Base-by-base conservation (phyloP, 169 alveolate genomes). In the Toxoplasma gondii region DNA sequence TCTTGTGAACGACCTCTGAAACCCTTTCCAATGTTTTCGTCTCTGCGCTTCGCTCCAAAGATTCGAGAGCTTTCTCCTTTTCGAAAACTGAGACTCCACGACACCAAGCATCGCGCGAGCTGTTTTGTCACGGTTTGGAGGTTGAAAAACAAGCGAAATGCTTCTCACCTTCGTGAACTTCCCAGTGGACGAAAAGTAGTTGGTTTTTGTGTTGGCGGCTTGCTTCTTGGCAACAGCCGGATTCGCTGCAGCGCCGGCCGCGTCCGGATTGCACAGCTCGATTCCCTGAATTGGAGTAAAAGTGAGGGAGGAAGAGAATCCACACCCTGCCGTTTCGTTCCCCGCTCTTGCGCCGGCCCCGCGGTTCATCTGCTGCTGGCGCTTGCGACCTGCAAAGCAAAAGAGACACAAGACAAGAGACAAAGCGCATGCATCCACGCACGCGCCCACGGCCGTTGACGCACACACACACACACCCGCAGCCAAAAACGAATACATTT, bases 291-390 rank as follows among this genome's bases (percentile, higher is more conserved):
- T 49, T 12, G 93, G 93, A 34, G 93, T 90, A 74, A 90, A 90
- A 53, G 88, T 69, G 45, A 90, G 88, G 31, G 88, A 90, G 16
- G 93, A 90, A 16, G 88, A 64, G 45, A 90, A 88, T 44, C 92
- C 92, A 83, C 83, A 43, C 38, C 83, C 54, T 45, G 80, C 69
- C 22, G 88, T 82, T 34, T 44, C 82, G 5, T 78, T 69, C 29
- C 69, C 69, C 2, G 44, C 91, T 2, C 53, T 19, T 1, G 83
- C 39, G 31, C 34, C 64, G 4, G 45, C 91, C 16, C 92, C 92
- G 83, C 82, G 92, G 27, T 31, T 74, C 92, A 88, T 67, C 92
- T 88, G 92, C 92, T 88, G 92, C 92, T 88, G 92, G 45, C 92
- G 81, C 29, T 67, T 64, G 34, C n/a, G 53, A 27, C 84, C 84